Percentiles rank a stretch among this genome's conserved stretches.
Evolutionary conservation across 768 basidiomycete genomes (phyloP).

Genomic region (Leucosporidium scottii): DNA sequence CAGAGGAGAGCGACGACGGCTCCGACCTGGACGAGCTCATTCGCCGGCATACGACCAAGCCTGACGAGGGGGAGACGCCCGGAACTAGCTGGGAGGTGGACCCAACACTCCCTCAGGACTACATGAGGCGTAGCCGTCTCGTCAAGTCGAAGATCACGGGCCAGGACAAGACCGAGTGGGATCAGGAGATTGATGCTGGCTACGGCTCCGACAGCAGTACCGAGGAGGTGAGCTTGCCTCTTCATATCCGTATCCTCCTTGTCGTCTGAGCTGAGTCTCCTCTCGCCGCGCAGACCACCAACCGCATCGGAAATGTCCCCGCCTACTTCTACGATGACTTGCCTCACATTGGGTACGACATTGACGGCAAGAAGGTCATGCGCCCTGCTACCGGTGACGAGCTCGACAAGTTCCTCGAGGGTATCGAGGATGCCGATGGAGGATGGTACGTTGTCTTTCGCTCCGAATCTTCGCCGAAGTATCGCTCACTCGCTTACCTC

Average conservation of each 20-base stretch:
- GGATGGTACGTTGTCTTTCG: slow-evolving; percentile 58
- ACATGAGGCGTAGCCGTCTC: slow-evolving; percentile 59
- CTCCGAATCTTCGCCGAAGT: not conserved
- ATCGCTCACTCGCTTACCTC: not conserved
- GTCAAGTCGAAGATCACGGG: slow-evolving; percentile 74
- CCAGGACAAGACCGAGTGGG: slow-evolving; percentile 35
- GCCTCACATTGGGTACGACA: slow-evolving; percentile 95
- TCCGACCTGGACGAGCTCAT: slow-evolving; percentile 43
- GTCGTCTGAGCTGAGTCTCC: not conserved
- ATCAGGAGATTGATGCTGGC: slow-evolving; percentile 68
- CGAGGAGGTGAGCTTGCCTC: slow-evolving; percentile 64
- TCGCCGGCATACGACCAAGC: slow-evolving; percentile 34
- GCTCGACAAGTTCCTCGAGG: slow-evolving; percentile 89
- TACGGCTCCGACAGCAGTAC: slow-evolving; percentile 89
- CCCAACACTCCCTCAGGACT: slow-evolving; percentile 15
- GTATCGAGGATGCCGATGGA: slow-evolving; percentile 74
- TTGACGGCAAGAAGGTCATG: slow-evolving; percentile 87
- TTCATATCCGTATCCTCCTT: slow-evolving; percentile 4
- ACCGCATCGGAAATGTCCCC: slow-evolving; percentile 88
- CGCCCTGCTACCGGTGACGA: slow-evolving; percentile 94
- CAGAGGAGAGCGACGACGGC: slow-evolving; percentile 42
- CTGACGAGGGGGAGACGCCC: slow-evolving; percentile 31
- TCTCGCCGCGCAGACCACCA: slow-evolving; percentile 59
- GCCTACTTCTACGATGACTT: slow-evolving; percentile 99
- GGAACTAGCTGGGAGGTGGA: slow-evolving; percentile 8